phyloP scores from a whole-genome alignment of 176 grass and related monocot genomes.

The Triticum urartu region DNA sequence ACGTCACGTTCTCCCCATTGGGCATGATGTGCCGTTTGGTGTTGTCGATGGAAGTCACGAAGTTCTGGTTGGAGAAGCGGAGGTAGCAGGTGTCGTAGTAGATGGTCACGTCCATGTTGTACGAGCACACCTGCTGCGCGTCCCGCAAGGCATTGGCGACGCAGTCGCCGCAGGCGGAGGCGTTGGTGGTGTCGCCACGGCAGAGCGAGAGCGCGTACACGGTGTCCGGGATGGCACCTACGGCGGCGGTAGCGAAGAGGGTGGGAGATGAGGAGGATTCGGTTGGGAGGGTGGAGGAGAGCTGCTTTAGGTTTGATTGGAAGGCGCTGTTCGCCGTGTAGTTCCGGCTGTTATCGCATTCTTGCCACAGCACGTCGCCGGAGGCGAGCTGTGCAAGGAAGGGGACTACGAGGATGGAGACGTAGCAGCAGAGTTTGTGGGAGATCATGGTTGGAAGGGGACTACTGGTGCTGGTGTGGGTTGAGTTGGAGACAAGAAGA shows the following conservation, averaged over 20 bases:
- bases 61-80: conserved; percentile 40
- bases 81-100: not conserved
- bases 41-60: conserved; percentile 27
- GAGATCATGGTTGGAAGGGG: not conserved
- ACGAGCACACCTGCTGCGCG: not conserved
- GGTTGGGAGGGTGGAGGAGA: not conserved
- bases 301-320: not conserved
- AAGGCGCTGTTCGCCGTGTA: not conserved
- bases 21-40: not conserved
- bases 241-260: not conserved
- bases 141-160: conserved; percentile 2
- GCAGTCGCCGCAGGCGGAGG: conserved; percentile 30
- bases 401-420: not conserved
- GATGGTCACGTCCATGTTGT: not conserved
- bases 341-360: not conserved
- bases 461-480: no score
- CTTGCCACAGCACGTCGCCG: not conserved
- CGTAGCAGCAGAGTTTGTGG: not conserved
- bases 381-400: not conserved
- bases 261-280: conserved; percentile 21
- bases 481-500: not conserved
- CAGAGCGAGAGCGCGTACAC: conserved; percentile 38
- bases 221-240: conserved; percentile 24
- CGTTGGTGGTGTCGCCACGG: conserved; percentile 36
- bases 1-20: conserved; percentile 25